Evolutionary conservation across 169 alveolate genomes (phyloP).

Genomic region (Pseudocohnilembus persalinus): DNA sequence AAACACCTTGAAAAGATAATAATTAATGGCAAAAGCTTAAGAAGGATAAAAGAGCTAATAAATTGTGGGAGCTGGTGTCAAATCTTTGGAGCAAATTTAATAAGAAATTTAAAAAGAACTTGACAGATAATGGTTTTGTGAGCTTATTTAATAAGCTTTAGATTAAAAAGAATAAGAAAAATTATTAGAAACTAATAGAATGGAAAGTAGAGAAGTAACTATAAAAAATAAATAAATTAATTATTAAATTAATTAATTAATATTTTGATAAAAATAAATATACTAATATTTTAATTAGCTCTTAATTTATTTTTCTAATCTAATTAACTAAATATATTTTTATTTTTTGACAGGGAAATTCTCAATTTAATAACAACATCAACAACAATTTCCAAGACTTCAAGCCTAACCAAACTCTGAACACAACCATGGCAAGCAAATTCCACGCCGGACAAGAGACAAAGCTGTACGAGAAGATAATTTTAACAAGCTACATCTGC

Average conservation of each 20-base stretch:
- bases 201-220: background rate
- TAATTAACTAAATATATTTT: too few relatives aligned
- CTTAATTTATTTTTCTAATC: too few relatives aligned
- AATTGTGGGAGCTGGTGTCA: constrained; percentile 9
- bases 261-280: too few relatives aligned
- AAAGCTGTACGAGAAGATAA: constrained; percentile 43
- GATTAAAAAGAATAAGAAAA: constrained; percentile 18
- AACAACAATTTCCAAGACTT: background rate
- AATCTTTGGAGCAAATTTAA: constrained; percentile 36
- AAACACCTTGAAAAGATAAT: constrained; percentile 33
- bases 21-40: constrained; percentile 47
- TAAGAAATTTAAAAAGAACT: constrained; percentile 36
- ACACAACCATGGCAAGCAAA: constrained; percentile 27
- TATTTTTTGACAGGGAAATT: too few relatives aligned
- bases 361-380: background rate
- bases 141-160: constrained; percentile 12
- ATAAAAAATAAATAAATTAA: too few relatives aligned
- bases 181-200: background rate
- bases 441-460: constrained; percentile 43
- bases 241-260: too few relatives aligned
- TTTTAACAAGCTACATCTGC: constrained; percentile 81
- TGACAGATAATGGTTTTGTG: constrained; percentile 39
- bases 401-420: constrained; percentile 1
- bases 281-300: too few relatives aligned
- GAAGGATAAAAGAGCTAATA: constrained; percentile 4